A percentile compares a stretch with the other conserved stretches of the same genome.
Conservation (phyloP, 2,329 filamentous ascomycete species). For the Myriosclerotinia curreyana region DNA sequence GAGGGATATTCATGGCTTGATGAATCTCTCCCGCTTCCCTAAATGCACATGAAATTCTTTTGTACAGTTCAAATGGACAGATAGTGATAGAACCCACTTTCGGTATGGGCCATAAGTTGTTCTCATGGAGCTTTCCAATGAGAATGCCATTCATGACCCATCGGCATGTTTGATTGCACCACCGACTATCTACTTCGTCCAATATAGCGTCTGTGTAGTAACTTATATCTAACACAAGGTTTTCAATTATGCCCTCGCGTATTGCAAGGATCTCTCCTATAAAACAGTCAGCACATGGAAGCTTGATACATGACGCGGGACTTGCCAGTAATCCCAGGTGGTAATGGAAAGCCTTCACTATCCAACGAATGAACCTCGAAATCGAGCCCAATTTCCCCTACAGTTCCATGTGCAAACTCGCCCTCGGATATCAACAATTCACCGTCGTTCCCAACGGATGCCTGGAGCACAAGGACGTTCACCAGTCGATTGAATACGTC, state of each 20-base stretch:
- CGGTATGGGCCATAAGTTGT: no score
- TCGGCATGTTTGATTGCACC: no score
- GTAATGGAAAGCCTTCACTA: background rate
- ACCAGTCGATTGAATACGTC: background rate
- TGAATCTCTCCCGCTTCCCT: no score
- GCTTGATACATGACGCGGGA: background rate
- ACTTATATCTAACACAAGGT: no score
- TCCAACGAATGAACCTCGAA: background rate
- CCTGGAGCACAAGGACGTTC: background rate
- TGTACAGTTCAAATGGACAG: no score
- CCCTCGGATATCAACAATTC: background rate
- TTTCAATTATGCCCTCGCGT: background rate
- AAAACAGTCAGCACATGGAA: fast-evolving
- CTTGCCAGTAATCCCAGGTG: background rate
- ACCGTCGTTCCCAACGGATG: fast-evolving
- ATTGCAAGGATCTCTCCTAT: background rate
- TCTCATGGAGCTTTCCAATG: no score
- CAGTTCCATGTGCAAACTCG: fast-evolving
- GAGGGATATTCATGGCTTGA: no score
- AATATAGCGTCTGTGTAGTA: no score
- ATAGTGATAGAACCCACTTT: no score
- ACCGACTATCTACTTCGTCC: no score
- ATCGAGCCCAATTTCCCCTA: fast-evolving
- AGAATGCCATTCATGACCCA: no score
- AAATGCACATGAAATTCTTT: no score